Evolutionary conservation across 208 protist species (phyloP), one percentile per base, ranked within the genome.

Genomic region (Borovskyia barvae): DNA sequence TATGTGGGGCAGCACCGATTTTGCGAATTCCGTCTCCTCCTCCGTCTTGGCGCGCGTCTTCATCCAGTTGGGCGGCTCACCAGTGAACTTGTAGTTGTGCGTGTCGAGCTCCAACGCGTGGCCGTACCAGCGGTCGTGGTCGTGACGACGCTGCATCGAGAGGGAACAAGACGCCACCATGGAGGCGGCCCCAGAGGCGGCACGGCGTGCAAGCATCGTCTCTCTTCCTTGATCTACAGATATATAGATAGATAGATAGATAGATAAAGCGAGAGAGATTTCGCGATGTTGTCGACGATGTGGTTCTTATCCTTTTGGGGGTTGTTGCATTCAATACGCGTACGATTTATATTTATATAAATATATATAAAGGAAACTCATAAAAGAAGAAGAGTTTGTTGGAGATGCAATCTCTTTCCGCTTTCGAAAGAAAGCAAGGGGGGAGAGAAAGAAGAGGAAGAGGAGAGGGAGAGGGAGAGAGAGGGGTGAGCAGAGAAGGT

Each of bases 41-140:
- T 86, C 82, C 36, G 86, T 86, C 72, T 84, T 84, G 17, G 71
- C 73, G 46, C 55, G 74, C 32, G 71, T 47, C 56, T 78, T 74
- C 86, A 88, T 90, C 86, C 86, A 93, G 36, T 51, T 74, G 22
- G 82, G 82, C 6, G 77, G 72, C 72, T 90, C 82, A 15, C 83
- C 86, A 53, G 77, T 93, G 52, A 89, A 93, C 70, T 86, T 85
- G 76, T 93, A 93, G 68, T 89, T 89, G 63, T 85, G 76, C 49
- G 62, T 85, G 78, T 93, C 86, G 15, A 90, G 76, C 72, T 90
- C 86, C 5, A 93, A 54, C 9, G 83, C 77, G 64, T 90, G 82
- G 65, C 83, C 87, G 75, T 93, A 90, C 87, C 87, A 93, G 75
- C 82, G 83, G 62, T 90, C 87, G 66, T 93, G 83, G 58, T 90